These are phyloP conservation scores for Carex myosuroides DNA, from an alignment of 176 grass and related monocot species.

Conservation along the genomic window DNA sequence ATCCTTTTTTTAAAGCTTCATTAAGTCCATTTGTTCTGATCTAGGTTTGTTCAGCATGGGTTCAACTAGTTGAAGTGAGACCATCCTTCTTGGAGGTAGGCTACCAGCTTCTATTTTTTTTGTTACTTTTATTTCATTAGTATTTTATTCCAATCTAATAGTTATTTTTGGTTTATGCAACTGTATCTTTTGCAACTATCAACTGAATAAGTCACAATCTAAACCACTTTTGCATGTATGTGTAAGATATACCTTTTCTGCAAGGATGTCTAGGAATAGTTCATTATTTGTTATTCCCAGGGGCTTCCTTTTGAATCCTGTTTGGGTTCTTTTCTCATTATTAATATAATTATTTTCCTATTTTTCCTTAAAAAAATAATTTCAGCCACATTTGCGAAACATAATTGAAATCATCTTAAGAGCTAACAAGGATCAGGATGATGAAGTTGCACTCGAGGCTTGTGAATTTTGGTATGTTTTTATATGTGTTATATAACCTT, in stretches of 20 bases:
- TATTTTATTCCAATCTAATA: neutral
- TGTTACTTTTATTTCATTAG: neutral
- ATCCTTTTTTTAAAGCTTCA: conserved; percentile 6
- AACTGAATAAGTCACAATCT: neutral
- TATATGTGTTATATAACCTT: neutral
- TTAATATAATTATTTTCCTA: neutral
- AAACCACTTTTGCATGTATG: neutral
- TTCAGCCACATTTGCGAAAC: conserved; percentile 85
- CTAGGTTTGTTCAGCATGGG: conserved; percentile 91
- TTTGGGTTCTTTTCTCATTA: neutral
- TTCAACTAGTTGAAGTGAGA: conserved; percentile 90
- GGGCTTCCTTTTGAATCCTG: neutral
- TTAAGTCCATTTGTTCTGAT: conserved; percentile 17
- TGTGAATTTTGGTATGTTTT: conserved; percentile 89
- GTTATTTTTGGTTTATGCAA: neutral
- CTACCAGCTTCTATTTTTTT: neutral
- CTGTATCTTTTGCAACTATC: neutral
- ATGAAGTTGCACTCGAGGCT: conserved; percentile 86
- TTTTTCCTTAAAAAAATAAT: neutral
- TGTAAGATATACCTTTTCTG: neutral
- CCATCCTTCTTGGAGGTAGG: conserved; percentile 86
- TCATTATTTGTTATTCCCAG: neutral
- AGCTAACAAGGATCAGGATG: conserved; percentile 91
- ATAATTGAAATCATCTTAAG: conserved; percentile 81
- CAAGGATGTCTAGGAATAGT: neutral